phyloP scores from a whole-genome alignment of 2,329 filamentous ascomycete genomes.

The Alternaria brassicae region DNA sequence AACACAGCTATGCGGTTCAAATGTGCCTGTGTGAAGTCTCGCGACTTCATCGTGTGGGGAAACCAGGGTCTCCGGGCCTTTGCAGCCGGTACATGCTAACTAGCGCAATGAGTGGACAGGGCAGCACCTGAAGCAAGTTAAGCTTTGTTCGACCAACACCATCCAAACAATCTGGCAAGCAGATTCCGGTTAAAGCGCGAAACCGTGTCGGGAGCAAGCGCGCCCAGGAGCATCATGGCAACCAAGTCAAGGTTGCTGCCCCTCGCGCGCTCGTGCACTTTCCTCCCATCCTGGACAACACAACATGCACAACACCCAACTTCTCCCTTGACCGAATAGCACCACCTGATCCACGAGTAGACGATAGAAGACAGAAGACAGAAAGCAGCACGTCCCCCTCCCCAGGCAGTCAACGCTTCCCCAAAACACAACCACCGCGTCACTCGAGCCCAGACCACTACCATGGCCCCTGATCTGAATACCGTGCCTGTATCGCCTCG shows the following conservation, averaged over 20 bases:
- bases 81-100: constrained; percentile 9
- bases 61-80: constrained; percentile 1
- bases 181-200: constrained; percentile 14
- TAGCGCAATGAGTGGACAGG: constrained; percentile 29
- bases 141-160: constrained; percentile 24
- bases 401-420: constrained; percentile 1
- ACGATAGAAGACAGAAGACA: neutral
- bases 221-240: constrained; percentile 13
- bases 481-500: constrained; percentile 52
- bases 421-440: constrained; percentile 8
- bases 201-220: constrained; percentile 1
- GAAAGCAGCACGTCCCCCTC: neutral
- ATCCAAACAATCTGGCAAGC: constrained; percentile 17
- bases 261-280: constrained; percentile 23
- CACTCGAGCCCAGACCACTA: constrained; percentile 12
- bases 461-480: constrained; percentile 60
- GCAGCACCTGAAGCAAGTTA: constrained; percentile 5
- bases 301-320: constrained; percentile 2
- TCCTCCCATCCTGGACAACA: constrained; percentile 11
- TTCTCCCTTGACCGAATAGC: constrained; percentile 14
- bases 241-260: constrained; percentile 25
- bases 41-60: constrained; percentile 17
- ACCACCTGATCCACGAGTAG: neutral
- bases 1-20: neutral
- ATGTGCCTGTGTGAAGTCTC: neutral